Evolutionary conservation across 148 eudicot genomes (phyloP).

Genomic region (Selenicereus undatus): DNA sequence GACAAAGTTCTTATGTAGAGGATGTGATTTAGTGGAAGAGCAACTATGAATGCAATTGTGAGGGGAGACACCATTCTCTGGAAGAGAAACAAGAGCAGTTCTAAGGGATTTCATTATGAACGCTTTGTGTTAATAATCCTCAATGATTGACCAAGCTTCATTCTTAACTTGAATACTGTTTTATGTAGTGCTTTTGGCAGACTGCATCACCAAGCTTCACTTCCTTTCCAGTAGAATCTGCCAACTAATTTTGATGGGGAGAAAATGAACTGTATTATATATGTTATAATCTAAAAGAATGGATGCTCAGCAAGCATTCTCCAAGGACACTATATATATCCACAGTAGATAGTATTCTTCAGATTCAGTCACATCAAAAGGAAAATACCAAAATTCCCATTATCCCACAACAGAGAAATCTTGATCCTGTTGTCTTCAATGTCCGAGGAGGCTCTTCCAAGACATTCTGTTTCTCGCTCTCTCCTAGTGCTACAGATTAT

Average conservation of each 20-base stretch:
- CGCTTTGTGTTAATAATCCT: not conserved
- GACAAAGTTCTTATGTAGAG: not conserved
- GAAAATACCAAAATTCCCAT: not conserved
- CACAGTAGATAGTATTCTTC: not conserved
- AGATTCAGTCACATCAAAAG: not conserved
- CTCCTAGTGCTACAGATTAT: not conserved
- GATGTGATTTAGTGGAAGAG: not conserved
- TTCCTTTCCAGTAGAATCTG: slow-evolving; percentile 1
- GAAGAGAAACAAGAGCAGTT: not conserved
- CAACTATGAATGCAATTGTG: not conserved
- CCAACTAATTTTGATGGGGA: not conserved
- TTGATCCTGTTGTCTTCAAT: not conserved
- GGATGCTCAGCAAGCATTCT: not conserved
- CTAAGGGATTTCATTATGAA: not conserved
- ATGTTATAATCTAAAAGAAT: not conserved
- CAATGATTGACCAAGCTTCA: not conserved
- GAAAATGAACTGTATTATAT: not conserved
- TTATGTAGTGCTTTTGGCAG: not conserved
- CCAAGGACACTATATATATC: not conserved
- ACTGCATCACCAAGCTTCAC: not conserved
- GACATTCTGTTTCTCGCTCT: not conserved
- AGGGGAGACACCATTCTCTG: not conserved
- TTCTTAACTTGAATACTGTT: not conserved
- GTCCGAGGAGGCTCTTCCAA: not conserved
- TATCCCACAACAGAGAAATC: not conserved